phyloP scores from a whole-genome alignment of 2,329 filamentous ascomycete genomes.

The Tolypocladium sp. region DNA sequence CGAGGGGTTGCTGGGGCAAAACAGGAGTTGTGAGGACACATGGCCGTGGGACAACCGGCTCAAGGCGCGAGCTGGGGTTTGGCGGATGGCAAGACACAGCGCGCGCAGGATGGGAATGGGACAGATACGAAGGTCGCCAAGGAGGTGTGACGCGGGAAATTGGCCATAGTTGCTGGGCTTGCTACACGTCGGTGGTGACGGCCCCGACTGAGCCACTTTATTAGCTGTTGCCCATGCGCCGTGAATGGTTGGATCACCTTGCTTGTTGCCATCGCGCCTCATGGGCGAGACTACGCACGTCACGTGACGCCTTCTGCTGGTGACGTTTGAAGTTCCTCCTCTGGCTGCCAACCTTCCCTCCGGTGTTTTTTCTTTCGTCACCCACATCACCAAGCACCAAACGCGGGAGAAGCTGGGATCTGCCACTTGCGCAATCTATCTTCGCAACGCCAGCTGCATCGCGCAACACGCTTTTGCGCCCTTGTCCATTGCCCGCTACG shows the following conservation, averaged over 20 bases:
- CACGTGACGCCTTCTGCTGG: slow-evolving; percentile 22
- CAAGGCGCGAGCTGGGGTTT: slow-evolving; percentile 7
- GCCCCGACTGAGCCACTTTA: not conserved
- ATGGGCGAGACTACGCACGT: slow-evolving; percentile 5
- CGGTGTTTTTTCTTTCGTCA: slow-evolving; percentile 25
- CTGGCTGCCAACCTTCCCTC: slow-evolving; percentile 20
- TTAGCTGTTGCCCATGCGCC: not conserved
- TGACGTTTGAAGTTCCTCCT: slow-evolving; percentile 26
- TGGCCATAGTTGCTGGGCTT: not conserved
- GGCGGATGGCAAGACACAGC: not conserved
- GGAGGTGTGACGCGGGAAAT: not conserved
- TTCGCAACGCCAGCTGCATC: slow-evolving; percentile 16
- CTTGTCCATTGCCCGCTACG: slow-evolving; percentile 8
- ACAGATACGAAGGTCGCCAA: not conserved
- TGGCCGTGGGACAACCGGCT: slow-evolving; percentile 17
- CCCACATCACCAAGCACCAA: slow-evolving; percentile 21
- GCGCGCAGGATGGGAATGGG: slow-evolving; percentile 1
- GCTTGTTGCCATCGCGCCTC: not conserved
- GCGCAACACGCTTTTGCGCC: slow-evolving; percentile 13
- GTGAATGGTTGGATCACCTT: not conserved
- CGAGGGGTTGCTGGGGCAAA: slow-evolving; percentile 18
- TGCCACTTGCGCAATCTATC: slow-evolving; percentile 23
- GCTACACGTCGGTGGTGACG: not conserved
- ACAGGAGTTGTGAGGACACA: slow-evolving; percentile 18
- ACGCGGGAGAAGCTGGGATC: slow-evolving; percentile 20